Percentiles rank a stretch among this genome's conserved stretches.
These are phyloP conservation scores for Neoboletus subvelutipes DNA, from an alignment of 768 basidiomycete species.

Conservation along the genomic window DNA sequence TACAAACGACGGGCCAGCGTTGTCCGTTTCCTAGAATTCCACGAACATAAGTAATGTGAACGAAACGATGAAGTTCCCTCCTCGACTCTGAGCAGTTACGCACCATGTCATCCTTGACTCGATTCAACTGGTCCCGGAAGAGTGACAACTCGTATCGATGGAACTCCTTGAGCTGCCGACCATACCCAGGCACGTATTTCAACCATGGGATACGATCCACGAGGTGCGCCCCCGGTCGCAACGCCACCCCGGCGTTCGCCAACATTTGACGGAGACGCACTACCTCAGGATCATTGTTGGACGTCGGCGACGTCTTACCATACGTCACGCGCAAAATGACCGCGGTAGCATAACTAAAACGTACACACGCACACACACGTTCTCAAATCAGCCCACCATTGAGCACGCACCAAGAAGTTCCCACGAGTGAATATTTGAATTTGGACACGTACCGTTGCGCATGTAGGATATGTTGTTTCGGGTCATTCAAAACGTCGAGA, in stretches of 20 bases:
- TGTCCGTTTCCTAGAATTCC: slow-evolving; percentile 5
- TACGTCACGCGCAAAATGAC: slow-evolving; percentile 27
- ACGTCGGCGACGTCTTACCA: slow-evolving; percentile 26
- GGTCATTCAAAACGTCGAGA: slow-evolving; percentile 21
- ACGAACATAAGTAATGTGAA: background rate
- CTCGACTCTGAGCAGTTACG: background rate
- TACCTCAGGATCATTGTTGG: slow-evolving; percentile 12
- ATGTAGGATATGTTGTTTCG: slow-evolving; percentile 11
- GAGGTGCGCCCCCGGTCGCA: slow-evolving; percentile 13
- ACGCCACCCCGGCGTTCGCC: slow-evolving; percentile 27
- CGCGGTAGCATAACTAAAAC: slow-evolving; percentile 20
- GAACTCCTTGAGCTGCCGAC: slow-evolving; percentile 43
- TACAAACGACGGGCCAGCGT: slow-evolving; percentile 38
- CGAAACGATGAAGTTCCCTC: background rate
- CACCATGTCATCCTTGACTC: slow-evolving; percentile 9
- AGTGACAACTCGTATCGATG: slow-evolving; percentile 43
- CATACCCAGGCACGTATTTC: slow-evolving; percentile 54
- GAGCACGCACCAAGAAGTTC: background rate
- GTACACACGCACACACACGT: background rate
- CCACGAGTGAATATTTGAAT: too few species aligned
- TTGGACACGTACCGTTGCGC: slow-evolving; percentile 11
- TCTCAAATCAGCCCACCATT: background rate
- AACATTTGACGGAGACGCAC: slow-evolving; percentile 19
- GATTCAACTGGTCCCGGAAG: slow-evolving; percentile 45
- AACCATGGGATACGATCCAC: slow-evolving; percentile 28